phyloP scores from a whole-genome alignment of 2,329 filamentous ascomycete species.

The Lomentospora prolificans region DNA sequence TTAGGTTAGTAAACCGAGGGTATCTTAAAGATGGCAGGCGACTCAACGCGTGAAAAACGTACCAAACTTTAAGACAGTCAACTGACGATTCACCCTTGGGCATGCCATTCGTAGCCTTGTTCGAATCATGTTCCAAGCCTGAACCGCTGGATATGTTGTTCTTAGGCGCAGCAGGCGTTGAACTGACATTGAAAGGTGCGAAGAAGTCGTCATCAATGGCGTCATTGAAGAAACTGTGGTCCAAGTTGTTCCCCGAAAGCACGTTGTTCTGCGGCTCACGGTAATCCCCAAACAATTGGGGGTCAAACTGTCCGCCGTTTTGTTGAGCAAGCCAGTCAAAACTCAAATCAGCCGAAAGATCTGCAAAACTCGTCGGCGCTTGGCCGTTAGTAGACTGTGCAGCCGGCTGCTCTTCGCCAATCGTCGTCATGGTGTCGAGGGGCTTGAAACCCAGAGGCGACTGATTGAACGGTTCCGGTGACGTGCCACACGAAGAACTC shows the following conservation, averaged over 20 bases:
- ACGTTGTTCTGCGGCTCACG: constrained; percentile 82
- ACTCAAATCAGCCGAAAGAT: constrained; percentile 28
- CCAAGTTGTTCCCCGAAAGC: constrained; percentile 58
- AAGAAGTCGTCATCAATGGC: constrained; percentile 74
- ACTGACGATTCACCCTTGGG: constrained; percentile 42
- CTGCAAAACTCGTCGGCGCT: constrained; percentile 13
- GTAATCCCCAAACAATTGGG: constrained; percentile 84
- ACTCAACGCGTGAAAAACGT: constrained; percentile 27
- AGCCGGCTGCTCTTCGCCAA: constrained; percentile 48
- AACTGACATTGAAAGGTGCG: constrained; percentile 63
- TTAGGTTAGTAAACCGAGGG: constrained; percentile 27
- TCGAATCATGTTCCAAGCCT: neutral
- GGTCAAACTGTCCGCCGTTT: constrained; percentile 80
- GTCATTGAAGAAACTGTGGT: constrained; percentile 61
- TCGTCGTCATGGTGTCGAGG: constrained; percentile 51
- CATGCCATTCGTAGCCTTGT: neutral
- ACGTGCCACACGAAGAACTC: constrained; percentile 64
- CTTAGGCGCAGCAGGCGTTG: constrained; percentile 31
- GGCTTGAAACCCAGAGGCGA: constrained; percentile 60
- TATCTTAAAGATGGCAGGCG: neutral
- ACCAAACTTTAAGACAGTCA: constrained; percentile 91
- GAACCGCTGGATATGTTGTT: constrained; percentile 36
- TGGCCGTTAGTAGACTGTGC: constrained; percentile 17
- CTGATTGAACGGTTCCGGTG: constrained; percentile 64
- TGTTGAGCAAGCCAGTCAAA: constrained; percentile 71